Conservation (phyloP, 495 filamentous ascomycete species). For the Penicillium waksmanii region DNA sequence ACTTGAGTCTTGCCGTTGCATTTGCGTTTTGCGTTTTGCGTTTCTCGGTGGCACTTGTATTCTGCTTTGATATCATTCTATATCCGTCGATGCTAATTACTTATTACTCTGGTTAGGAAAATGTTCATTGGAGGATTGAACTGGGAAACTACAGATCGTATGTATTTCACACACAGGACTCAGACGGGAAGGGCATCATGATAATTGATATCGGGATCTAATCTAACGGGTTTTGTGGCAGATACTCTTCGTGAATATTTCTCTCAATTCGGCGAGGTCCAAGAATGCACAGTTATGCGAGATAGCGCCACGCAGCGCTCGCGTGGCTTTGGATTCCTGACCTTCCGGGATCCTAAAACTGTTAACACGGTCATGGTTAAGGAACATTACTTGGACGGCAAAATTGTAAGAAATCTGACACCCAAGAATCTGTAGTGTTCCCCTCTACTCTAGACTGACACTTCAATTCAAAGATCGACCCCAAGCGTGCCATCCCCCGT, state of each 20-base stretch:
- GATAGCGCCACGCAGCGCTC: conserved; percentile 93
- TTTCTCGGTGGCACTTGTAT: not conserved
- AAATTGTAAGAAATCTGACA: conserved; percentile 73
- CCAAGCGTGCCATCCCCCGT: conserved; percentile 94
- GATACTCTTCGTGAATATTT: conserved; percentile 99
- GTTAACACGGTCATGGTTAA: conserved; percentile 99
- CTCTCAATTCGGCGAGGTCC: conserved; percentile 95
- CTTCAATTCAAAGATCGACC: conserved; percentile 69
- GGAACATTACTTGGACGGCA: conserved; percentile 96
- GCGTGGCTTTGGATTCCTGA: conserved; percentile 94
- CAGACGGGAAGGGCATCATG: not conserved
- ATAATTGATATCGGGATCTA: not conserved
- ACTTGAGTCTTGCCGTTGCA: not conserved
- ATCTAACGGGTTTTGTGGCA: conserved; percentile 34
- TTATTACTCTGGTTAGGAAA: conserved; percentile 63
- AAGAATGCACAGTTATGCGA: conserved; percentile 98
- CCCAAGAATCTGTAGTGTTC: not conserved
- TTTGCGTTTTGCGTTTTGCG: not conserved
- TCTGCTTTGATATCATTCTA: not conserved
- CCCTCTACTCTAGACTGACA: too few species aligned
- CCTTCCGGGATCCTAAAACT: conserved; percentile 94
- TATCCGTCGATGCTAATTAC: conserved; percentile 22
- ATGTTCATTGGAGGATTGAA: conserved; percentile 99
- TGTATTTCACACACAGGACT: conserved; percentile 22
- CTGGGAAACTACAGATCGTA: conserved; percentile 99